Base-by-base conservation (phyloP, 2,329 filamentous ascomycete species). In the Aspergillus versicolor region DNA sequence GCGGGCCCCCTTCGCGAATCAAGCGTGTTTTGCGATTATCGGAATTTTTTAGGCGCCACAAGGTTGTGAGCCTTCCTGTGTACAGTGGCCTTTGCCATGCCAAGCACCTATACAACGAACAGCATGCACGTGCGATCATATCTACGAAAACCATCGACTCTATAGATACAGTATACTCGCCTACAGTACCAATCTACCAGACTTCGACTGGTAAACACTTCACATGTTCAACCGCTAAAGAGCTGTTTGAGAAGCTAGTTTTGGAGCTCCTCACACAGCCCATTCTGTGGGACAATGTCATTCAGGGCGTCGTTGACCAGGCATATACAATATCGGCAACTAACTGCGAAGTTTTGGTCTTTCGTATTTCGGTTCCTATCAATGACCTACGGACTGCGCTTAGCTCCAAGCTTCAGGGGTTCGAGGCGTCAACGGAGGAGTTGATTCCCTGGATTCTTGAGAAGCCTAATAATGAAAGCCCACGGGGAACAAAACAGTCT, bases 61-160 rank as follows among this genome's bases (percentile, higher is more conserved):
- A 62, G 24, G 62, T 59, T 50, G 50, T 62, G 11, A 48, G 57
- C 12, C 41, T 73, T 13, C 67, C 69, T 1, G 66, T 72, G 0
- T 70, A 67, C 55, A 63, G 63, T 0, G 70, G 70, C 5, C 52
- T 70, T 1, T 71, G 69, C 30, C 70, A 73, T 59, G 78, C 82
- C 15, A 75, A 70, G 51, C 77, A 79, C 43, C 74, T 79, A 3
- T 87, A 85, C 63, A 69, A 44, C 24, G 6, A 21, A 4, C 24
- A 61, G 4, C 49, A 69, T 59, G 57, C 61, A 12, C 21, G 37
- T 19, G n/a, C 41, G 12, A 42, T 56, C 8, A 41, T 46, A 13
- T 13, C 27, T 11, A 56, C 46, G 6, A 34, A 27, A 12, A 45
- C 53, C 4, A 51, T 56, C 19, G 38, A 46, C 17, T 24, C 8